These are phyloP conservation scores for Astrothelium macrocarpum DNA, from an alignment of 495 filamentous ascomycete species.

Conservation along the genomic window DNA sequence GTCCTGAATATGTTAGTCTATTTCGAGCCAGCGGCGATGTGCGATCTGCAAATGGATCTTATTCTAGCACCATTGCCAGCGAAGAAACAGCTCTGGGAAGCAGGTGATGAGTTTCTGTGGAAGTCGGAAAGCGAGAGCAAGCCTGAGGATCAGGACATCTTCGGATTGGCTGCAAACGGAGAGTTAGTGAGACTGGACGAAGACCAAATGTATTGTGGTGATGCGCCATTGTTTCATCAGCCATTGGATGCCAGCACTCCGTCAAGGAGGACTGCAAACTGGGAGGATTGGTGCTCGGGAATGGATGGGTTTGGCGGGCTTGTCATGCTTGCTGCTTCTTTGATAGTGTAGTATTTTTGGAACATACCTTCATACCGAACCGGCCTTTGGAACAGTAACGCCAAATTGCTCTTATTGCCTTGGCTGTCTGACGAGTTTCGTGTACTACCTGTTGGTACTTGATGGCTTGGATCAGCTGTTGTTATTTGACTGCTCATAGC, in stretches of 20 bases:
- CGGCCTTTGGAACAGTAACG: not conserved
- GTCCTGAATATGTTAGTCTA: slow-evolving; percentile 38
- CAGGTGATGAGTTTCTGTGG: slow-evolving; percentile 32
- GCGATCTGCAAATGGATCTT: slow-evolving; percentile 31
- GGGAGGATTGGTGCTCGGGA: slow-evolving; percentile 40
- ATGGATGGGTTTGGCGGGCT: slow-evolving; percentile 38
- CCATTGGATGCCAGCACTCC: slow-evolving; percentile 11
- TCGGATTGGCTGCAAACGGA: slow-evolving; percentile 33
- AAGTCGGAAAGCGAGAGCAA: slow-evolving; percentile 26
- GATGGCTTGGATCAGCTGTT: too few relatives aligned
- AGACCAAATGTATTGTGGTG: slow-evolving; percentile 17
- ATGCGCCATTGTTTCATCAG: slow-evolving; percentile 18
- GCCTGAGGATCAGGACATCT: slow-evolving; percentile 20
- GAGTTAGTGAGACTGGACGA: slow-evolving; percentile 29
- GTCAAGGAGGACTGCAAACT: slow-evolving; percentile 20
- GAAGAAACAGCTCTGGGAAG: slow-evolving; percentile 42
- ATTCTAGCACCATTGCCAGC: slow-evolving; percentile 39
- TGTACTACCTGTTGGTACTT: too few relatives aligned
- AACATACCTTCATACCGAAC: too few relatives aligned
- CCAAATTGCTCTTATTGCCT: too few relatives aligned
- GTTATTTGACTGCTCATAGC: too few relatives aligned
- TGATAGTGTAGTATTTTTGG: slow-evolving; percentile 17
- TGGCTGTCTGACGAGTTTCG: too few relatives aligned
- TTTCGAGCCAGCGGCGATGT: slow-evolving; percentile 38
- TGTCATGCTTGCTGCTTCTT: slow-evolving; percentile 38